Conservation (phyloP, 2,329 filamentous ascomycete species). For the Cordyceps tenuipes region DNA sequence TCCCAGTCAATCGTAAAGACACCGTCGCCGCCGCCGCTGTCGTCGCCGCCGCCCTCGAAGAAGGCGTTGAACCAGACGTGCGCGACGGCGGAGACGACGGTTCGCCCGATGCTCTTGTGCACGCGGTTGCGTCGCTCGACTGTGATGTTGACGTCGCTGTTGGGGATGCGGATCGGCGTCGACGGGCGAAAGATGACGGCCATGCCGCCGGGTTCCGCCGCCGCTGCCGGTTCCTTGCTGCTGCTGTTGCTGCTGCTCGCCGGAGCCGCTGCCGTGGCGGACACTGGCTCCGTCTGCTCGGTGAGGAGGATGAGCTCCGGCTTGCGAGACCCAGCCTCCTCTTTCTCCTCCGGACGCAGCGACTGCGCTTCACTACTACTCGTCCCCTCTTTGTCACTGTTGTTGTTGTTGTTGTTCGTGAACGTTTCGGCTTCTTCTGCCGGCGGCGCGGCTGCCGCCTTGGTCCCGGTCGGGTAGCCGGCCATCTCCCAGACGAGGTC, state of each 20-base stretch:
- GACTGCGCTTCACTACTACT: too few species aligned
- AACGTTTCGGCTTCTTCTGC: too few species aligned
- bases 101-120: slow-evolving; percentile 66
- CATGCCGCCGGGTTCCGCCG: slow-evolving; percentile 47
- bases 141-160: slow-evolving; percentile 82
- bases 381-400: slow-evolving; percentile 13
- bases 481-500: slow-evolving; percentile 49
- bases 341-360: too few species aligned
- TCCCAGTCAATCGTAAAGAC: slow-evolving; percentile 53
- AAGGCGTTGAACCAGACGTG: slow-evolving; percentile 97
- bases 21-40: slow-evolving; percentile 58
- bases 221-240: too few species aligned
- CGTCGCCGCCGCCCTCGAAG: slow-evolving; percentile 73
- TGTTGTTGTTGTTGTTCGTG: slow-evolving; percentile 10
- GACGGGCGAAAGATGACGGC: slow-evolving; percentile 71
- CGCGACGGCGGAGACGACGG: slow-evolving; percentile 86
- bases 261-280: too few species aligned
- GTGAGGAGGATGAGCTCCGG: not conserved
- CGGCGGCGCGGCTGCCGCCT: slow-evolving; percentile 29
- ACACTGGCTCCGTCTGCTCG: not conserved
- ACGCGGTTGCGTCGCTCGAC: slow-evolving; percentile 80
- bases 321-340: not conserved
- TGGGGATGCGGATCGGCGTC: slow-evolving; percentile 60
- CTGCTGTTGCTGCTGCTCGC: too few species aligned
- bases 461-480: slow-evolving; percentile 25